These are phyloP conservation scores for Geranium brycei DNA, from an alignment of 345 rosid species.

Conservation along the genomic window DNA sequence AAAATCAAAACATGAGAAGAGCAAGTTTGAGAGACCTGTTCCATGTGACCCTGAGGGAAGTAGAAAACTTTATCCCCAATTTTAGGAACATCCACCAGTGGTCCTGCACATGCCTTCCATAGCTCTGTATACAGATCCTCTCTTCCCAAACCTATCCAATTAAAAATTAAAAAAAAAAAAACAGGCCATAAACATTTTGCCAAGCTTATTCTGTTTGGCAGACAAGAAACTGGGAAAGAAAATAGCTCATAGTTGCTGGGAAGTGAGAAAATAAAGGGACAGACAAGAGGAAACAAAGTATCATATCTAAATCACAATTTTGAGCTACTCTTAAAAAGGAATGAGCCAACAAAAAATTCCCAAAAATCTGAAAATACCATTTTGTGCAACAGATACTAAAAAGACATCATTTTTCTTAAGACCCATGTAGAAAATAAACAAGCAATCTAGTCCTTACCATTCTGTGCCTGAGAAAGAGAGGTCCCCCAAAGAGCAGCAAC, in stretches of 20 bases:
- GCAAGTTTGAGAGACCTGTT: conserved; percentile 46
- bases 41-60: conserved; percentile 98
- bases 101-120: conserved; percentile 88
- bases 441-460: neutral
- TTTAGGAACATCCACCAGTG: conserved; percentile 64
- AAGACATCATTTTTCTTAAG: neutral
- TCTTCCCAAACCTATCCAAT: conserved; percentile 15
- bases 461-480: too few relatives aligned
- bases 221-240: too few relatives aligned
- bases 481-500: too few relatives aligned
- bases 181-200: too few relatives aligned
- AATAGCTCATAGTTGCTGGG: too few relatives aligned
- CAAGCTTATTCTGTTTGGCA: too few relatives aligned
- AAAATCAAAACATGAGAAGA: conserved; percentile 17
- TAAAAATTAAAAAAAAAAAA: too few relatives aligned
- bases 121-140: conserved; percentile 52
- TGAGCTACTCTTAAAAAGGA: too few relatives aligned
- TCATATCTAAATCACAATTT: too few relatives aligned
- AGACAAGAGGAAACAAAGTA: too few relatives aligned
- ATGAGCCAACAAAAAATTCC: neutral
- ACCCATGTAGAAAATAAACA: neutral
- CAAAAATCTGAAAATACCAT: neutral
- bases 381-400: too few relatives aligned
- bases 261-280: too few relatives aligned
- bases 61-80: conserved; percentile 51